Evolutionary conservation across 2,329 filamentous ascomycete species (phyloP), one percentile per base, ranked within the genome.

Genomic region (Ascochyta koolunga): DNA sequence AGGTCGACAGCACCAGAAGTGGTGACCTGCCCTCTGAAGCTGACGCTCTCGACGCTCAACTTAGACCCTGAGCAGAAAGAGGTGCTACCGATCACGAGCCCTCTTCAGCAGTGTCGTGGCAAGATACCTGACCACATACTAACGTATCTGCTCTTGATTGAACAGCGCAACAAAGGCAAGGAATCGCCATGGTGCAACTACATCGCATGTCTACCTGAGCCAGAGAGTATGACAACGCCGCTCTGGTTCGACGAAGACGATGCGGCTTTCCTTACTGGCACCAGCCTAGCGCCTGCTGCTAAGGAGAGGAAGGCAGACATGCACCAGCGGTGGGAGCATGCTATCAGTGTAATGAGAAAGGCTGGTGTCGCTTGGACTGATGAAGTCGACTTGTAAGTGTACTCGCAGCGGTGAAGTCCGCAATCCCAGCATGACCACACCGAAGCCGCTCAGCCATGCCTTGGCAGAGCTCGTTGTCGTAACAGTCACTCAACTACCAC

Each of bases 231-330:
- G 66, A 68, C 61, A n/a, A 76, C 74, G 11, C 71, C 74, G 15
- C 54, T 76, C 7, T 77, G 68, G 67, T 76, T 76, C 44, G 49
- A 66, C 21, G 61, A 71, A 4, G 63, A 71, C 18, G 75, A 77
- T 45, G 48, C 67, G 45, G 50, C 60, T 18, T 75, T 67, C 62
- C 64, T 77, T 19, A 56, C 61, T 5, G 74, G 71, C 10, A 77
- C 74, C 25, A 72, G 72, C 49, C 48, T 77, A 15, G 56, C 58
- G 9, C 56, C 63, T 41, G 70, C 69, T 29, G 61, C 62, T 32
- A 50, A 58, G 25, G 64, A 65, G 21, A 62, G 65, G 39, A 63
- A 58, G 39, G 39, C 49, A 8, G 55, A 58, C 8, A 60, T 68
- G 47, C 53, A 42, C 16, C 57, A 64, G 40, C 65, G 73, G 38